These are phyloP conservation scores for Citrullus mucosospermus DNA, from an alignment of 306 rosid genomes.

Conservation along the genomic window DNA sequence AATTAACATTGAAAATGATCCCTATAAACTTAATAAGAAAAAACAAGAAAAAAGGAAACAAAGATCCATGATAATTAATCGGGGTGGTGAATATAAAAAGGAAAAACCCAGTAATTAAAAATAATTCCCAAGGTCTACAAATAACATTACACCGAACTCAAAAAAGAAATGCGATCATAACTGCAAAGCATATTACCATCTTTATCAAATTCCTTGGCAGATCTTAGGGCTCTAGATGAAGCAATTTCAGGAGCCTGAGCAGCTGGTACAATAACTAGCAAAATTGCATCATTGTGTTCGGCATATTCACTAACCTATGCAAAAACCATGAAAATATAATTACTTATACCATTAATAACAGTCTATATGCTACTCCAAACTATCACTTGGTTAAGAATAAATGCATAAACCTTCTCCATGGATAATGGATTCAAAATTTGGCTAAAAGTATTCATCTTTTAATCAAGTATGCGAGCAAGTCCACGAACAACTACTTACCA, in stretches of 20 bases:
- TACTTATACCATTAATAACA: background rate
- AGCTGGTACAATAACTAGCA: constrained; percentile 78
- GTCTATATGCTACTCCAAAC: background rate
- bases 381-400: background rate
- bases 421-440: constrained; percentile 2
- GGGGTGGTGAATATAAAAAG: background rate
- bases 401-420: background rate
- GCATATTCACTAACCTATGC: constrained; percentile 79
- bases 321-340: constrained; percentile 16
- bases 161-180: background rate
- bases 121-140: background rate
- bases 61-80: background rate
- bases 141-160: background rate
- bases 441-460: background rate
- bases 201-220: constrained; percentile 72
- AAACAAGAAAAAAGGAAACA: background rate
- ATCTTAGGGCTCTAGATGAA: constrained; percentile 75
- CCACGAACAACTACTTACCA: constrained; percentile 39
- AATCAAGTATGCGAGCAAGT: background rate
- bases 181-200: constrained; percentile 42
- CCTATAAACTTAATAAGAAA: background rate
- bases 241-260: constrained; percentile 85
- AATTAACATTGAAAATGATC: background rate
- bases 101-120: background rate
- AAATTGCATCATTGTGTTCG: constrained; percentile 86